Evolutionary conservation across 306 rosid genomes (phyloP).

Genomic region (Hippophae rhamnoides): DNA sequence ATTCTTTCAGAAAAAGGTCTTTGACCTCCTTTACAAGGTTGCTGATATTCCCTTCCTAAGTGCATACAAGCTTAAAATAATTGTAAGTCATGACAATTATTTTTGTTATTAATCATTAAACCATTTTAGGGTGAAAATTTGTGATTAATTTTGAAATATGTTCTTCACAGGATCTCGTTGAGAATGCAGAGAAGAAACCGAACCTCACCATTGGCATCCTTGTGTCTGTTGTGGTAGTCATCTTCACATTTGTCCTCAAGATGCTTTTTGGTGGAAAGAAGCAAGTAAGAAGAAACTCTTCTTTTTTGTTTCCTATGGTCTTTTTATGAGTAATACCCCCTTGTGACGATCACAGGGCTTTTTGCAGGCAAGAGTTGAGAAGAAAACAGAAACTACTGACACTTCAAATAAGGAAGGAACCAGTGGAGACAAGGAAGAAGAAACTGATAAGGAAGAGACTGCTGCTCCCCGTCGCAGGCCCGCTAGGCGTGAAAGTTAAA

Average conservation of each 20-base stretch:
- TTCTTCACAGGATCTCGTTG: slow-evolving; percentile 58
- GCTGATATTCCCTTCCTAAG: slow-evolving; percentile 71
- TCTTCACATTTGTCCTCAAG: slow-evolving; percentile 45
- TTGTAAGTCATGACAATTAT: slow-evolving; percentile 27
- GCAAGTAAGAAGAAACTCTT: slow-evolving; percentile 21
- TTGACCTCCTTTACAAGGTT: slow-evolving; percentile 67
- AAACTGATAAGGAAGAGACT: slow-evolving; percentile 50
- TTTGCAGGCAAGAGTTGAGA: slow-evolving; percentile 38
- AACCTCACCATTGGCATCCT: slow-evolving; percentile 66
- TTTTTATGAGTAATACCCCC: background rate
- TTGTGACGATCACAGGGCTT: background rate
- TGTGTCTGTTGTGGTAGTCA: slow-evolving; percentile 40
- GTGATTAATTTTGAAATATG: slow-evolving; percentile 8
- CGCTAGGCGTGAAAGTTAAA: slow-evolving; percentile 51
- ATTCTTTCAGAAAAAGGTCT: slow-evolving; percentile 65
- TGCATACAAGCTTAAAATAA: slow-evolving; percentile 46
- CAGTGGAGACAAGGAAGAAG: slow-evolving; percentile 31
- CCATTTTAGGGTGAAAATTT: background rate
- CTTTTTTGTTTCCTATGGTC: background rate
- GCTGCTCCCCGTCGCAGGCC: slow-evolving; percentile 55
- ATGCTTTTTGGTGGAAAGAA: slow-evolving; percentile 74
- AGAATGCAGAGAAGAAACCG: slow-evolving; percentile 71
- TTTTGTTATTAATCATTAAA: background rate
- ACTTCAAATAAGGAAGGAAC: slow-evolving; percentile 28
- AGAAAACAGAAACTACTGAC: slow-evolving; percentile 24